phyloP scores from a whole-genome alignment of 129 eudicot genomes.

The Heracleum sosnowskyi region DNA sequence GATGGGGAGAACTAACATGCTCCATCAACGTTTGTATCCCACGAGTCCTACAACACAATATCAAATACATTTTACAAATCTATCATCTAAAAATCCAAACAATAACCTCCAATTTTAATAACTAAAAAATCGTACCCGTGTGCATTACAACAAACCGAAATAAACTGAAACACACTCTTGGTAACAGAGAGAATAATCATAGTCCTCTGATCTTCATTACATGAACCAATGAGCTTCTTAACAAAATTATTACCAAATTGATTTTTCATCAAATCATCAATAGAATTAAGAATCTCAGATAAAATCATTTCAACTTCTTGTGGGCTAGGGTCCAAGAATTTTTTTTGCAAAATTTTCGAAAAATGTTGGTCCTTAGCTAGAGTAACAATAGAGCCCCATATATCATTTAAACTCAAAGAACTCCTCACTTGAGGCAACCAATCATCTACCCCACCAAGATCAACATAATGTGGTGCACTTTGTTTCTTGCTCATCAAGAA shows the following conservation, averaged over 20 bases:
- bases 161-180: constrained; percentile 27
- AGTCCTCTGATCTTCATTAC: constrained; percentile 58
- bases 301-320: constrained; percentile 46
- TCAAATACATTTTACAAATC: not conserved
- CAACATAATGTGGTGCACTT: not conserved
- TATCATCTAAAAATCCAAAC: not conserved
- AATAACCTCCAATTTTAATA: not conserved
- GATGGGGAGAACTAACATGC: constrained; percentile 24
- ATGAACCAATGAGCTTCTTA: constrained; percentile 46
- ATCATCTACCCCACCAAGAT: not conserved
- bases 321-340: constrained; percentile 28
- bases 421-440: constrained; percentile 1
- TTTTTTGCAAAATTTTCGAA: constrained; percentile 28
- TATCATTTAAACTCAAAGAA: constrained; percentile 15
- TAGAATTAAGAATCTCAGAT: constrained; percentile 29
- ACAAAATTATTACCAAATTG: constrained; percentile 46
- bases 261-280: constrained; percentile 46
- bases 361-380: constrained; percentile 45
- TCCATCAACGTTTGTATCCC: constrained; percentile 52
- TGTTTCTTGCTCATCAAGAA: constrained; percentile 57
- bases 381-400: constrained; percentile 34
- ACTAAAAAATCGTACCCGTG: constrained; percentile 45
- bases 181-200: constrained; percentile 33
- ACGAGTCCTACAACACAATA: constrained; percentile 29
- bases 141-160: constrained; percentile 33